Evolutionary conservation across 1,284 basidiomycete species (phyloP), one percentile per base, ranked within the genome.

Genomic region (Microbotryomycetes sp.): DNA sequence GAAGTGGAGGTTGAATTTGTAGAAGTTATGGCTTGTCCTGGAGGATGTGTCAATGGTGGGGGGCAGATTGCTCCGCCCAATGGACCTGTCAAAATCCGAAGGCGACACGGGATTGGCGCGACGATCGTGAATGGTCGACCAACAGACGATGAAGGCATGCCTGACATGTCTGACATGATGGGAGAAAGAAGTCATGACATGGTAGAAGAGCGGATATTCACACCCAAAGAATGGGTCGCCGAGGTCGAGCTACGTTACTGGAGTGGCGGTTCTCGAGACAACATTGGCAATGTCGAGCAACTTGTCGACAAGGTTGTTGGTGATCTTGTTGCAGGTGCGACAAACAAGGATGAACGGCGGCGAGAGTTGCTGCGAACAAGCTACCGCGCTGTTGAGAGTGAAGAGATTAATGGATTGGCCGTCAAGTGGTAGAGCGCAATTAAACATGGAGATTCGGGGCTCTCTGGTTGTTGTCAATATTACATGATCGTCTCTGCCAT

Each of bases 21-120:
- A 53, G 96, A 99, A 73, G 92, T 99, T 64, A 98, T 99, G 96
- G 96, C 96, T 25, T 99, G 96, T 78, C 96, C 96, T 0, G 85
- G 88, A 0, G 96, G 96, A 6, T 98, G 96, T 74, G 90, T 97
- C 53, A 97, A 97, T 73, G 94, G 96, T 3, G 94, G 96, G 28
- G 96, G 96, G 2, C 96, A 98, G 78, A 80, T 93, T 71, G 86
- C 86, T 67, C 84, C 83, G 31, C 76, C 77, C 4, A 65, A 59
- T 46, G 56, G 60, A 49, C 59, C 46, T 1, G 49, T 57, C 42
- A 46, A 45, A 52, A 9, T 55, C 56, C 32, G 19, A 59, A 51
- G 28, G 32, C 29, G 2, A 54, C 23, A 25, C 22, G 52, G 26
- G 49, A 32, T 12, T 70, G 71, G 31, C 85, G 88, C 70, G 82